Evolutionary conservation across 2,329 filamentous ascomycete genomes (phyloP), one percentile per base, ranked within the genome.

Genomic region (Byssoonygena ceratinophila): DNA sequence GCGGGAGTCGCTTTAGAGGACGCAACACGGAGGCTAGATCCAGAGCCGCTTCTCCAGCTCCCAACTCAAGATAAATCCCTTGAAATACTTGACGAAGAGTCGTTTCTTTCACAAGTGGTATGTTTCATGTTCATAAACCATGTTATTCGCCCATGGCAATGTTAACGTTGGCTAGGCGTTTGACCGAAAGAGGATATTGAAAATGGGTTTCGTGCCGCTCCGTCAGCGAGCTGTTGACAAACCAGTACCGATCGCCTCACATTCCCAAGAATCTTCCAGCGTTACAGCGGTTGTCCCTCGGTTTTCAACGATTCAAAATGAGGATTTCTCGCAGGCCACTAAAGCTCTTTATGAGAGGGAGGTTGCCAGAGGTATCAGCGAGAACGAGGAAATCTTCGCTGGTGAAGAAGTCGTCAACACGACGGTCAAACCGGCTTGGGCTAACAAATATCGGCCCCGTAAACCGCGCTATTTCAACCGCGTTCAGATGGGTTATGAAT

Each of bases 401-500:
- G 87, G 83, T 7, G 92, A 98, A 71, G 92, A 95, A 69, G 78
- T 83, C 37, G 82, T 95, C 23, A 73, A 77, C 29, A 79, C 78
- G 8, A 71, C 73, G 4, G 73, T 78, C 2, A 81, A 81, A 59
- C 84, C 87, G 3, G 79, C 83, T 58, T 95, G 89, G 89, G 83
- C 84, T 4, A 81, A 82, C 64, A 89, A 91, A 69, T 85, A 94
- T 68, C 81, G 85, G 36, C 89, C 91, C 6, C 81, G 92, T 57
- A 98, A 97, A 70, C 92, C 92, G 11, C 82, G 85, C 55, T 97
- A 96, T 71, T 98, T 98, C 77, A 97, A 97, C 66, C 84, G 92
- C 37, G 90, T 97, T 44, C 90, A 95, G 69, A 96, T 96, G 87
- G 92, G 92, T 50, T 98, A 97, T 68, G 92, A 98, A 69, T 98